Evolutionary conservation across 2,329 filamentous ascomycete genomes (phyloP).

Genomic region (Fusarium aywerte): DNA sequence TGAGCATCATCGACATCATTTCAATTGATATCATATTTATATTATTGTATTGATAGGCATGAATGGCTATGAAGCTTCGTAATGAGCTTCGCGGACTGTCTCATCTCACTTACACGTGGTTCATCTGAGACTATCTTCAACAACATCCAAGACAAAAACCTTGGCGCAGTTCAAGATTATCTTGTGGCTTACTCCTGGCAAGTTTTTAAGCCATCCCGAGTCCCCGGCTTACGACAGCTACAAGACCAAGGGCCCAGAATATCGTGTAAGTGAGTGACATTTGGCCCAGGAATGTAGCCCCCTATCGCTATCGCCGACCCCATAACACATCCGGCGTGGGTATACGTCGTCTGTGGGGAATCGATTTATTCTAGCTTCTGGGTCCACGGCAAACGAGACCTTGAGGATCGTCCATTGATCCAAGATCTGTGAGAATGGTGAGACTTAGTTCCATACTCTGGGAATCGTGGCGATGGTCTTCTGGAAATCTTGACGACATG

Average conservation of each 20-base stretch:
- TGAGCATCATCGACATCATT: rapidly evolving
- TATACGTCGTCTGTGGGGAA: not conserved
- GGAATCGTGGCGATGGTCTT: not conserved
- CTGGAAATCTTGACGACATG: not conserved
- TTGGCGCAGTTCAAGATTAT: not conserved
- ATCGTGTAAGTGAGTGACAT: not conserved
- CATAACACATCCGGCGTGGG: constrained; percentile 22
- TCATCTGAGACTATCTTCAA: not conserved
- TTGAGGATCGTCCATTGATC: not conserved
- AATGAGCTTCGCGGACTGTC: not conserved
- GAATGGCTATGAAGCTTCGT: not conserved
- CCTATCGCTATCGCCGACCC: constrained; percentile 18
- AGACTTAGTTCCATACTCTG: not conserved
- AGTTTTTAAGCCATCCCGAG: not conserved
- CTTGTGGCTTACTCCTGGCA: not conserved
- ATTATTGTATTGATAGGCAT: not conserved
- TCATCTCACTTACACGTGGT: not conserved
- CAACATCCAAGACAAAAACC: not conserved
- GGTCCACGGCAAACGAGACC: rapidly evolving
- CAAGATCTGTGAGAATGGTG: not conserved
- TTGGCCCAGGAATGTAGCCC: constrained; percentile 7
- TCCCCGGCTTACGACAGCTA: not conserved
- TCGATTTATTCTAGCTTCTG: not conserved
- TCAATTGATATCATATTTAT: no score
- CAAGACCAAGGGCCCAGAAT: not conserved